phyloP scores from a whole-genome alignment of 805 yeast species.

The Candida mattraensis region DNA sequence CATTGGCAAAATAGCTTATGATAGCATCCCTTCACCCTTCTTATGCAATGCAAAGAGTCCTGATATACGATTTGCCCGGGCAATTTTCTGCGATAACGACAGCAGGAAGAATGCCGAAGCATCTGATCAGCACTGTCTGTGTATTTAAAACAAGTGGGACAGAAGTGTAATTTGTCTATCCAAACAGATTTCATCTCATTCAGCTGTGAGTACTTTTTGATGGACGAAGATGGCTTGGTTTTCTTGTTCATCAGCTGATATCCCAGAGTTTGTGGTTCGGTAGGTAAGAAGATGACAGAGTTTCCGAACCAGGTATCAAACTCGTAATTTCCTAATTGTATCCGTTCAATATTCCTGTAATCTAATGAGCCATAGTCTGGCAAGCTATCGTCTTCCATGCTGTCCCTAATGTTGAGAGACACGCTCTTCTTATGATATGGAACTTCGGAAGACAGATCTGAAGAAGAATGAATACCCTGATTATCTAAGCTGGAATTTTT shows the following conservation, averaged over 20 bases:
- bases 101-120: conserved; percentile 48
- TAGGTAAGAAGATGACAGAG: conserved; percentile 64
- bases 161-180: conserved; percentile 66
- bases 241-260: conserved; percentile 34
- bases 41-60: conserved; percentile 54
- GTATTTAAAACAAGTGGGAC: conserved; percentile 85
- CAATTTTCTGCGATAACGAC: conserved; percentile 37
- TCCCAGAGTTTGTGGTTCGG: conserved; percentile 47
- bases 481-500: too few relatives aligned
- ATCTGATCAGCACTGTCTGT: conserved; percentile 48
- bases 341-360: conserved; percentile 60
- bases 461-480: too few relatives aligned
- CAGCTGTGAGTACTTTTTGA: conserved; percentile 17
- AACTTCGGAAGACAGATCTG: too few relatives aligned
- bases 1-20: conserved; percentile 76
- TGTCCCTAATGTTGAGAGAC: conserved; percentile 15
- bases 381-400: conserved; percentile 33
- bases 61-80: conserved; percentile 75
- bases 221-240: conserved; percentile 20
- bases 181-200: conserved; percentile 37
- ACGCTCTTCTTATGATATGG: too few relatives aligned
- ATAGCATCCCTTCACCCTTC: conserved; percentile 65
- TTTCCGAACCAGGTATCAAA: conserved; percentile 89
- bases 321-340: conserved; percentile 65
- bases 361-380: conserved; percentile 62